phyloP scores from a whole-genome alignment of 2,329 filamentous ascomycete species.

The Colletotrichum sp. region DNA sequence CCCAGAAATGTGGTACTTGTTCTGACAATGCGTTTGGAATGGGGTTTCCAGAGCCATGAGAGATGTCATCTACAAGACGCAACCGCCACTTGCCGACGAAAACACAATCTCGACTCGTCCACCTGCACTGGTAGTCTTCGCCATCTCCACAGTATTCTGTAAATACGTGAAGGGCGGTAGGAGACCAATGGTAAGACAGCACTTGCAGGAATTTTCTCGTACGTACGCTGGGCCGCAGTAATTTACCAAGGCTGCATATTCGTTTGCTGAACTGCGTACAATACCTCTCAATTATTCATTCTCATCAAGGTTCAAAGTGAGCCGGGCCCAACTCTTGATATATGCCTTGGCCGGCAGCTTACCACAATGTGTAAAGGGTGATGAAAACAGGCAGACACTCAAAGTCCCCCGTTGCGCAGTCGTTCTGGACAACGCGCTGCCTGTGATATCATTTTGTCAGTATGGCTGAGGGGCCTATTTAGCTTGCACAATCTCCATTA shows the following conservation, averaged over 20 bases:
- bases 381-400: neutral
- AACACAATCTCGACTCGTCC: neutral
- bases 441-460: neutral
- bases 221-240: accelerated
- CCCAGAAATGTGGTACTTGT: neutral
- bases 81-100: neutral
- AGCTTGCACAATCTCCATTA: neutral
- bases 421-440: neutral
- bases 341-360: neutral
- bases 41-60: neutral
- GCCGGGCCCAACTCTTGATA: neutral
- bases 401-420: neutral
- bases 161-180: accelerated
- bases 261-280: neutral
- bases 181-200: neutral
- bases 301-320: neutral
- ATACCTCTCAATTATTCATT: too few relatives aligned
- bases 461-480: neutral
- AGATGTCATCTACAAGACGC: neutral
- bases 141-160: neutral
- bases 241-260: neutral
- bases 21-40: neutral
- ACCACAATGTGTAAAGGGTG: neutral
- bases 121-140: accelerated
- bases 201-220: neutral